Base-by-base conservation (phyloP, 768 basidiomycete species). In the Zangia roseola region DNA sequence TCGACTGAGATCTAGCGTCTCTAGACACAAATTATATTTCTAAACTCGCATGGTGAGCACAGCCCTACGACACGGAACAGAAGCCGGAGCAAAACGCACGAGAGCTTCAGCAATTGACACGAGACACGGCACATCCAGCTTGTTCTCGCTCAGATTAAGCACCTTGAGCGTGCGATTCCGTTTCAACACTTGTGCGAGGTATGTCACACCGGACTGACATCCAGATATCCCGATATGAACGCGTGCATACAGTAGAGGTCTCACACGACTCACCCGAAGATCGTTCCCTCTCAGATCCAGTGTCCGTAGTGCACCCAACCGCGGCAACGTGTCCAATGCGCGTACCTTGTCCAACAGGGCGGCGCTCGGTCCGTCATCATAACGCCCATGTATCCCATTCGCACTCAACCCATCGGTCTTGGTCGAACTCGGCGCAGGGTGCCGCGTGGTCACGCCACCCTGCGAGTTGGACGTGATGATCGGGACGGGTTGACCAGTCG, bases 81-180 rank as follows among this genome's bases (percentile, higher is more conserved):
- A 40, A 12, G 16, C 23, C 4, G 9, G 25, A 47, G 26, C 2
- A 6, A 14, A 23, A 73, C 84, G 57, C 49, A 94, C 93, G 64
- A 99, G 67, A 1, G 94, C 88, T 67, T 99, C 95, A 0, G 93
- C 94, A 13, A 99, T 76, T 0, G 78, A 72, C 2, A 86, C 81
- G 10, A 99, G 73, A 45, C 91, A 91, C 9, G 78, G 72, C 1
- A 89, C 80, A 49, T 95, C 95, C 6, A 99, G 80, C 65, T 88
- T 92, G 67, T 98, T 98, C 65, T 98, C 95, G 60, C 89, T 87
- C 43, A 98, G 71, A 66, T 97, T 98, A 21, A 97, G 76, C 6
- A 97, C 86, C 69, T 95, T 97, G 37, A 98, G 74, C 4, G 95
- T 97, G 37, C 94, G 76, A 68, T 99, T 98, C 31, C 95, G 85